These are phyloP conservation scores for Fusarium equiseti DNA, from an alignment of 2,329 filamentous ascomycete species.

Conservation along the genomic window DNA sequence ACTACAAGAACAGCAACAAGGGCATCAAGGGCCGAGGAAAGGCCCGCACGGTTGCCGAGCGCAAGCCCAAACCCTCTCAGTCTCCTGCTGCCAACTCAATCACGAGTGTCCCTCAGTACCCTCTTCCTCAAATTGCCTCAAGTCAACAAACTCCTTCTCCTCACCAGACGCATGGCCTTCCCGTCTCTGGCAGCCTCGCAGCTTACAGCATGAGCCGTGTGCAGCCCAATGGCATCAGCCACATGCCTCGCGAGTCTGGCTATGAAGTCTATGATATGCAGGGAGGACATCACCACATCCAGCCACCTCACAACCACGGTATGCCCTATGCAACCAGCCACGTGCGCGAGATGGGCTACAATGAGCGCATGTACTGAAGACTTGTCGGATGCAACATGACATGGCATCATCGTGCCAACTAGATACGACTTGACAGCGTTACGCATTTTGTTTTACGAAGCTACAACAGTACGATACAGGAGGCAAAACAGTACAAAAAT, in stretches of 20 bases:
- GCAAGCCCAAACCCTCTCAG: slow-evolving; percentile 48
- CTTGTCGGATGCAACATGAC: slow-evolving; percentile 1
- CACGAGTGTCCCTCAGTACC: slow-evolving; percentile 39
- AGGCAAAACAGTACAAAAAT: slow-evolving; percentile 39
- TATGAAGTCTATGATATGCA: slow-evolving; percentile 63
- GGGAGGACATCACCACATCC: slow-evolving; percentile 50
- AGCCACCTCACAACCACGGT: slow-evolving; percentile 42
- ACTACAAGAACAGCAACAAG: slow-evolving; percentile 99
- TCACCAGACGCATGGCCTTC: slow-evolving; percentile 45
- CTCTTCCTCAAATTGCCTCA: slow-evolving; percentile 47
- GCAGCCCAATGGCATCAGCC: slow-evolving; percentile 45
- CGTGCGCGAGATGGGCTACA: slow-evolving; percentile 56
- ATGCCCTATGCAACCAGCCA: slow-evolving; percentile 62
- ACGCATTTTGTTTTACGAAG: slow-evolving; percentile 22
- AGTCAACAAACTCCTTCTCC: slow-evolving; percentile 35
- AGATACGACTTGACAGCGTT: slow-evolving; percentile 18
- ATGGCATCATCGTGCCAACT: slow-evolving; percentile 15
- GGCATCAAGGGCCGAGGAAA: slow-evolving; percentile 97
- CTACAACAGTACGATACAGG: slow-evolving; percentile 38
- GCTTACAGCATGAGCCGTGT: slow-evolving; percentile 52
- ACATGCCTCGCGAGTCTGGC: slow-evolving; percentile 49
- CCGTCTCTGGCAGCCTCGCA: slow-evolving; percentile 47
- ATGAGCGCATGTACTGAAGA: slow-evolving; percentile 59
- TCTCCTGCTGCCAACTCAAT: slow-evolving; percentile 40
- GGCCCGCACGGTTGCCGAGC: slow-evolving; percentile 72